These are phyloP conservation scores for Monilinia aucupariae DNA, from an alignment of 2,329 filamentous ascomycete genomes.

Conservation along the genomic window DNA sequence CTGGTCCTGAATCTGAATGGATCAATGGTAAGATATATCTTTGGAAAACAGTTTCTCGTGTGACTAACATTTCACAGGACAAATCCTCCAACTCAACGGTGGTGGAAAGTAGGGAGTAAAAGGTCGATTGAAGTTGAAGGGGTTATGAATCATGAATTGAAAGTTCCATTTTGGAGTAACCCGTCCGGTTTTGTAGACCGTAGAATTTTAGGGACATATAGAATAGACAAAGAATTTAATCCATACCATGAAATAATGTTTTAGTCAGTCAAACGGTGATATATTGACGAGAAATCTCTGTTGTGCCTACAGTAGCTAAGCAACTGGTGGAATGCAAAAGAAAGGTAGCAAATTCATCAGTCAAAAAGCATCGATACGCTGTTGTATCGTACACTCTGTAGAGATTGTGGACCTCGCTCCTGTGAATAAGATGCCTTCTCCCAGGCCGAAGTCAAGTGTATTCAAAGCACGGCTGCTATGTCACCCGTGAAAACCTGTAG, in stretches of 20 bases:
- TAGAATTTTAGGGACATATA: background rate
- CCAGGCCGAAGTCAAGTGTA: too few species aligned
- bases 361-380: background rate
- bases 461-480: too few species aligned
- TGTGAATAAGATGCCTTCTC: too few species aligned
- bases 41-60: background rate
- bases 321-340: too few species aligned
- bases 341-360: background rate
- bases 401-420: too few species aligned
- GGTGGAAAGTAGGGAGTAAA: constrained; percentile 13
- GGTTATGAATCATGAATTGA: constrained; percentile 4
- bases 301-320: too few species aligned
- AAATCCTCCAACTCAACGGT: constrained; percentile 18
- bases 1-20: constrained; percentile 49
- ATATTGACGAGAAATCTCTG: too few species aligned
- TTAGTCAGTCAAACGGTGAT: background rate
- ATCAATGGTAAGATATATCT: constrained; percentile 22
- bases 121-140: background rate
- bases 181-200: background rate
- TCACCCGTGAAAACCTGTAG: too few species aligned
- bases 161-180: background rate
- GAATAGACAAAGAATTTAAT: background rate
- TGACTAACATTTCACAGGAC: constrained; percentile 13
- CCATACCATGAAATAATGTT: background rate
- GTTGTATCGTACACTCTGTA: background rate